Base-by-base conservation (phyloP, 805 yeast genomes). In the Metschnikowia similis region DNA sequence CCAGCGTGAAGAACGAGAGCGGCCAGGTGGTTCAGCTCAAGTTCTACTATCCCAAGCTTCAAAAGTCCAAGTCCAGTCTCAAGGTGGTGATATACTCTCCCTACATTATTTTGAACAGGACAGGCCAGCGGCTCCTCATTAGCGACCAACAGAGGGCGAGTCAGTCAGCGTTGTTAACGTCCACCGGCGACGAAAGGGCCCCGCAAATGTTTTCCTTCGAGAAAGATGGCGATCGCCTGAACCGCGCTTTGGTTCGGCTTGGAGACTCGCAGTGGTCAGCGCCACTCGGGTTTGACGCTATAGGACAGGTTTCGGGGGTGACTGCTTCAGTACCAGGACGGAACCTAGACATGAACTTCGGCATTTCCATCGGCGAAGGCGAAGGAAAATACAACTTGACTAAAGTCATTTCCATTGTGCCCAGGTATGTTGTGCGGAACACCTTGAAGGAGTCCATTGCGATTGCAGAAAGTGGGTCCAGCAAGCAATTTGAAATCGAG, bases 151-250 rank as follows among this genome's bases (percentile, higher is more conserved):
- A 77, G 28, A 70, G 63, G 32, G 64, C 67, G 13, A 63, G 79
- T 1, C 50, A 50, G 21, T 46, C 42, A 7, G 38, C 47, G 4
- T 26, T 37, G 1, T 41, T 53, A 34, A 54, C 45, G 8, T 41
- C 51, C 27, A 48, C 41, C 1, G 55, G 55, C 8, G 63, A 56
- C 16, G 62, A 63, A 7, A 51, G 53, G 8, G 45, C 48, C 4
- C 96, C 97, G 0, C 80, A 79, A 50, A 82, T 94, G 87, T 91
- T 94, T 71, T 92, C 99, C 0, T 92, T 89, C 61, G 85, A 81
- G 26, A 72, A 71, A 11, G 79, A 76, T 32, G 69, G 68, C 9
- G 84, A 81, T 45, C 77, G 83, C 28, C 78, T 75, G 38, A 84
- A 85, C 58, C 74, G 95, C 50, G 95, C 91, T 0, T 60, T 77